Conservation (phyloP, 108 stramenopile genomes). For the Nitzschia sp. region DNA sequence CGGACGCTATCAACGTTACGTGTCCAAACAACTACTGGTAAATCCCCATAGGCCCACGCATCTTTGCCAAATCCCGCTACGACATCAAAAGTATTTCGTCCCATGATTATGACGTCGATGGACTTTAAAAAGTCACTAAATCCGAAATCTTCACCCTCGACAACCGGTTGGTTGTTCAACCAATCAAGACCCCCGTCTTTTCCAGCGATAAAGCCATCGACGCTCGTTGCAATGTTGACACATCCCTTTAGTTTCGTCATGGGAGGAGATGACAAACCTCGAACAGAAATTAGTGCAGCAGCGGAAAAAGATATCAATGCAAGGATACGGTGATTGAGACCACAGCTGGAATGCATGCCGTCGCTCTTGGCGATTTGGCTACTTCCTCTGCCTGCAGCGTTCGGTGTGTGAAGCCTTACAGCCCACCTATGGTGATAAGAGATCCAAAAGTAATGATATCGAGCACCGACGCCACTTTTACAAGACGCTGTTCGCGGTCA, state of each 20-base stretch:
- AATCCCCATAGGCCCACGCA: conserved; percentile 45
- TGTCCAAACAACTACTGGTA: conserved; percentile 39
- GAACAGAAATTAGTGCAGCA: neutral
- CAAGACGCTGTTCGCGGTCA: too few species aligned
- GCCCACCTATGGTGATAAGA: too few species aligned
- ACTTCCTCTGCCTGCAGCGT: too few species aligned
- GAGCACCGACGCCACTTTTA: too few species aligned
- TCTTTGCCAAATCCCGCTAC: conserved; percentile 49
- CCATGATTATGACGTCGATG: conserved; percentile 55
- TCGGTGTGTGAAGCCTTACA: too few species aligned
- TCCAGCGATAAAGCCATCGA: conserved; percentile 55
- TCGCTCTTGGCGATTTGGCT: too few species aligned
- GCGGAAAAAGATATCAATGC: neutral
- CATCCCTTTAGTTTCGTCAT: conserved; percentile 29
- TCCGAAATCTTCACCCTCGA: conserved; percentile 43
- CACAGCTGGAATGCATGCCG: too few species aligned
- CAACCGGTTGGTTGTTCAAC: conserved; percentile 36
- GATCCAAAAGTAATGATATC: too few species aligned
- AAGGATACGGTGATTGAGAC: too few species aligned
- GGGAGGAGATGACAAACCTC: neutral
- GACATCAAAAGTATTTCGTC: conserved; percentile 56
- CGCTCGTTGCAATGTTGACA: conserved; percentile 43
- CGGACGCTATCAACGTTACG: conserved; percentile 12
- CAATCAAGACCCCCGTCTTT: conserved; percentile 39
- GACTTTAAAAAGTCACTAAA: conserved; percentile 45